A percentile compares a stretch with the other conserved stretches of the same genome.
phyloP scores from a whole-genome alignment of 164 flowering plant genomes.

The Cinnamomum chago region DNA sequence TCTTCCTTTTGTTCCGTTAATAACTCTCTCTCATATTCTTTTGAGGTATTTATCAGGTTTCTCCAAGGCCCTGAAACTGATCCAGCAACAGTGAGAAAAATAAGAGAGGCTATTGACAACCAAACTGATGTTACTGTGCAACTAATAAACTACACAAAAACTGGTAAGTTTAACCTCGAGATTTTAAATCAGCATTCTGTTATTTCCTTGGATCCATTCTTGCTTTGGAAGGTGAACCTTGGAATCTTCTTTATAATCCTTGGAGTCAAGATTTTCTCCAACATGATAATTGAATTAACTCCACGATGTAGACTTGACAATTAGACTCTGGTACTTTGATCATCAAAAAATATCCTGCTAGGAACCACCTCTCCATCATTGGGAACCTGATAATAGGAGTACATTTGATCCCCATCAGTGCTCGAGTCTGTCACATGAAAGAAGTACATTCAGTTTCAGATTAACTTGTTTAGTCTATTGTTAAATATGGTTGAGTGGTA shows the following conservation, averaged over 20 bases:
- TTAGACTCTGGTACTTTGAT: too few species aligned
- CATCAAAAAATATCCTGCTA: too few species aligned
- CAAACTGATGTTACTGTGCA: conserved; percentile 94
- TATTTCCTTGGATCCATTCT: too few species aligned
- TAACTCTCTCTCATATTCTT: not conserved
- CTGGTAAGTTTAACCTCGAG: conserved; percentile 40
- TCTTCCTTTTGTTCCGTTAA: not conserved
- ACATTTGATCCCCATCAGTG: not conserved
- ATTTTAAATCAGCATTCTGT: too few species aligned
- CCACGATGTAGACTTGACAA: too few species aligned
- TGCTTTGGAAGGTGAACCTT: too few species aligned
- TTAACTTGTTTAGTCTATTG: not conserved
- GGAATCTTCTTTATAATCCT: too few species aligned
- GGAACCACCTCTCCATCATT: too few species aligned
- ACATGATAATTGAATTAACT: too few species aligned
- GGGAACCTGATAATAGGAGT: too few species aligned
- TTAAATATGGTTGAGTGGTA: not conserved
- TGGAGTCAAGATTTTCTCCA: too few species aligned
- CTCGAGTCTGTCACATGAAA: not conserved
- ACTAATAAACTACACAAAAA: conserved; percentile 94
- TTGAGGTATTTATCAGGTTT: conserved; percentile 44
- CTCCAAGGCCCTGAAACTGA: conserved; percentile 99
- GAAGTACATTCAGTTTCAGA: not conserved
- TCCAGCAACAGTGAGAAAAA: conserved; percentile 83
- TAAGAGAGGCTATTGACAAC: conserved; percentile 77